These are phyloP conservation scores for Dryadomyces quercivorus DNA, from an alignment of 2,329 filamentous ascomycete species.

Conservation along the genomic window DNA sequence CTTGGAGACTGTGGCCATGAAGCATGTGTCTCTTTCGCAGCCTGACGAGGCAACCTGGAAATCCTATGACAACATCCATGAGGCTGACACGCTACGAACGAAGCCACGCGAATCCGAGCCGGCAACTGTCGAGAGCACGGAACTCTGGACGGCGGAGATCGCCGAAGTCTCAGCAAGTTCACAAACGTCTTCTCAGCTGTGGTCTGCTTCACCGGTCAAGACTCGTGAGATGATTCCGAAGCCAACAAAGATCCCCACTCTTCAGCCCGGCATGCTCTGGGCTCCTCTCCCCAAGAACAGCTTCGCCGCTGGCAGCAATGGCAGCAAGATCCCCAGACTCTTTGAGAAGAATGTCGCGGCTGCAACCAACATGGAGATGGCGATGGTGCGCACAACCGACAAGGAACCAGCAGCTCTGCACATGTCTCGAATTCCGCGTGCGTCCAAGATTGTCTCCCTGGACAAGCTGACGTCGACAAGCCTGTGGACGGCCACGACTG, in stretches of 20 bases:
- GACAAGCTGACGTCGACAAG: slow-evolving; percentile 15
- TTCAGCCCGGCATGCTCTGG: slow-evolving; percentile 4
- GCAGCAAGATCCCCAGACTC: background rate
- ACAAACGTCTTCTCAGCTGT: background rate
- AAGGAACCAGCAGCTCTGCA: slow-evolving; percentile 16
- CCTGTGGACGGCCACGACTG: slow-evolving; percentile 15
- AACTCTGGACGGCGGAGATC: slow-evolving; percentile 6
- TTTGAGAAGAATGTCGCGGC: slow-evolving; percentile 9
- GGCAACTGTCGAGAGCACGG: slow-evolving; percentile 17
- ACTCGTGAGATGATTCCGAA: background rate
- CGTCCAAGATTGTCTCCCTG: slow-evolving; percentile 14
- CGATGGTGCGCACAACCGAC: slow-evolving; percentile 10
- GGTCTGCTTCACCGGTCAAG: background rate
- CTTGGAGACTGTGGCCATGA: background rate
- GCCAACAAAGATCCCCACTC: background rate
- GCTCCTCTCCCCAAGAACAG: background rate
- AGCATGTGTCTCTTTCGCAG: slow-evolving; percentile 19
- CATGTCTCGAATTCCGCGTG: slow-evolving; percentile 18
- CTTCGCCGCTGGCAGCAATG: background rate
- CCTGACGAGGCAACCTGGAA: slow-evolving; percentile 25
- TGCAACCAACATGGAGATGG: slow-evolving; percentile 1
- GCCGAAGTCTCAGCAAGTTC: background rate
- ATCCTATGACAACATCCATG: slow-evolving; percentile 17
- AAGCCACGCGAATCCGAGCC: slow-evolving; percentile 18
- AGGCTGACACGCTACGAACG: slow-evolving; percentile 16